These are phyloP conservation scores for Hydnum rufescens DNA, from an alignment of 768 basidiomycete species.

Conservation along the genomic window DNA sequence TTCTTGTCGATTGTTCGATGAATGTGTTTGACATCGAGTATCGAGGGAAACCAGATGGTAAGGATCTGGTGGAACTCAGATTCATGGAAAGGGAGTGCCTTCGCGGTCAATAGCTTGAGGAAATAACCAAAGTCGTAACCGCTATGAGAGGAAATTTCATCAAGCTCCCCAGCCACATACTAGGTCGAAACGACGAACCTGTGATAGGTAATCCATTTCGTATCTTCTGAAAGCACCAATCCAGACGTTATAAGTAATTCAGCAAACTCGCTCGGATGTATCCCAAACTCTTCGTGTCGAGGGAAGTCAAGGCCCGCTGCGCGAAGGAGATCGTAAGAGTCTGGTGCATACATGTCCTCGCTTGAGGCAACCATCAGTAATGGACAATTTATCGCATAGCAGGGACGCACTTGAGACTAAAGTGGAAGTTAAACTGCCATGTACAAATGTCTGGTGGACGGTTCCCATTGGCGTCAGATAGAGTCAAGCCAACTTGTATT, in stretches of 20 bases:
- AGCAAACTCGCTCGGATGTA: constrained; percentile 83
- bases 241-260: constrained; percentile 95
- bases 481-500: constrained; percentile 90
- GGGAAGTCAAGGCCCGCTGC: constrained; percentile 94
- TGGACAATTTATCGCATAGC: constrained; percentile 1
- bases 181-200: constrained; percentile 35
- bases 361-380: constrained; percentile 24
- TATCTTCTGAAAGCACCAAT: constrained; percentile 69
- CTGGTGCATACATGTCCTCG: constrained; percentile 98
- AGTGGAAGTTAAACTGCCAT: constrained; percentile 99
- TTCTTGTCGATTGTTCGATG: constrained; percentile 65
- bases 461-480: constrained; percentile 87
- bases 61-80: constrained; percentile 78
- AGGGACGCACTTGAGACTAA: constrained; percentile 58
- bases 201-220: constrained; percentile 95
- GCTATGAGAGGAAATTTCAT: constrained; percentile 27
- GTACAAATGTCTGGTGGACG: constrained; percentile 78
- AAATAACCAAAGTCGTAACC: constrained; percentile 99
- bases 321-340: constrained; percentile 83
- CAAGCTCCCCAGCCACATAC: background rate
- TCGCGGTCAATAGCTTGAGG: constrained; percentile 70
- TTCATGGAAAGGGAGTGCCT: constrained; percentile 75
- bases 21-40: constrained; percentile 96
- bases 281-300: constrained; percentile 81
- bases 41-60: constrained; percentile 80